Conservation (phyloP, 805 yeast species). For the Candida nonsorbophila region DNA sequence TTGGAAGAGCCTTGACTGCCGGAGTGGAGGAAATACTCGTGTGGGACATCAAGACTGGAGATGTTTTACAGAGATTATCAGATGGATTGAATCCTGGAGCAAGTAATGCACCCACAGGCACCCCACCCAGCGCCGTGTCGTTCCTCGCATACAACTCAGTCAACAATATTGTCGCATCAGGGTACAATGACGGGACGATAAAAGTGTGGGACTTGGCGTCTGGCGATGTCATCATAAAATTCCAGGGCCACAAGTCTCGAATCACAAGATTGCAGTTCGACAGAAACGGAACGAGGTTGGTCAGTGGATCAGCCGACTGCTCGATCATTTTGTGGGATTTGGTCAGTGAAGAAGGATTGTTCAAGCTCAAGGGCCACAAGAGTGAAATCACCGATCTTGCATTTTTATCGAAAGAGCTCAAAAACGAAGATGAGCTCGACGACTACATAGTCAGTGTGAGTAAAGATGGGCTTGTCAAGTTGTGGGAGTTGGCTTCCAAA, state of each 20-base stretch:
- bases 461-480: constrained; percentile 85
- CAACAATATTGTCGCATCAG: constrained; percentile 77
- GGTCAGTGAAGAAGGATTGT: constrained; percentile 85
- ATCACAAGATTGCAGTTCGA: constrained; percentile 71
- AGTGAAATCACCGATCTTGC: constrained; percentile 78
- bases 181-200: constrained; percentile 84
- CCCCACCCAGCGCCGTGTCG: constrained; percentile 63
- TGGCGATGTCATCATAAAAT: constrained; percentile 68
- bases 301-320: constrained; percentile 85
- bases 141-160: constrained; percentile 53
- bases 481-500: constrained; percentile 89
- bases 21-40: constrained; percentile 81
- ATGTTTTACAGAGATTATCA: constrained; percentile 46
- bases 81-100: constrained; percentile 75
- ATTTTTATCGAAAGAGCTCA: constrained; percentile 32
- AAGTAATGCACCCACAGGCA: constrained; percentile 54
- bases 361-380: constrained; percentile 82
- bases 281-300: constrained; percentile 72
- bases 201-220: constrained; percentile 89
- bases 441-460: constrained; percentile 74
- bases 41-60: constrained; percentile 94
- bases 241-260: constrained; percentile 87
- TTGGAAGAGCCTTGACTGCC: constrained; percentile 70
- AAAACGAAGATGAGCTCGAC: constrained; percentile 46
- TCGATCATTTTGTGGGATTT: constrained; percentile 90